phyloP scores from a whole-genome alignment of 805 yeast species.

The Saccharomyces paradoxus region DNA sequence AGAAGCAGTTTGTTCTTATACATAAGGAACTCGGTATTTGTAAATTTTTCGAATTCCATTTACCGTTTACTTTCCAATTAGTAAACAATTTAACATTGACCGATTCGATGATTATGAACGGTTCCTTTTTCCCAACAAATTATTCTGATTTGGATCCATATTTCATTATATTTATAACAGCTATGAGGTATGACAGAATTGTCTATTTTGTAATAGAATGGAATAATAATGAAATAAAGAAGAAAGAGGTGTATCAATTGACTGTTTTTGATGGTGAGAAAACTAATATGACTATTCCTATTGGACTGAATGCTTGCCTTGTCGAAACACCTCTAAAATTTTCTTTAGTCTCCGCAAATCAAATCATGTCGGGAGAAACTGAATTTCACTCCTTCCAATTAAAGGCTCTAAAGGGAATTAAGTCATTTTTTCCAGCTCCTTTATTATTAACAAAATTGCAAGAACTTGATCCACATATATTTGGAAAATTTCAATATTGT shows the following conservation, averaged over 20 bases:
- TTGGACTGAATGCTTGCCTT: conserved; percentile 13
- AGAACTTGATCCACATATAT: not conserved
- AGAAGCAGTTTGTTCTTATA: conserved; percentile 12
- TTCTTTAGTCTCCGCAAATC: conserved; percentile 20
- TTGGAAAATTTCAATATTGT: conserved; percentile 12
- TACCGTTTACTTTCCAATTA: conserved; percentile 12
- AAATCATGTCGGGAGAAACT: conserved; percentile 27
- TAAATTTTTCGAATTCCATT: conserved; percentile 18
- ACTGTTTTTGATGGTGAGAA: conserved; percentile 15
- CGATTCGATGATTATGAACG: conserved; percentile 10
- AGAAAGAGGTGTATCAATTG: conserved; percentile 22
- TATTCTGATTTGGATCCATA: conserved; percentile 3
- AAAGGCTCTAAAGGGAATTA: conserved; percentile 11
- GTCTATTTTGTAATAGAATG: conserved; percentile 24
- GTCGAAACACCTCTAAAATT: conserved; percentile 9
- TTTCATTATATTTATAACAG: conserved; percentile 16
- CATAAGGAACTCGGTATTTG: conserved; percentile 10
- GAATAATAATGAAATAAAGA: conserved; percentile 11
- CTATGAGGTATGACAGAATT: conserved; percentile 13
- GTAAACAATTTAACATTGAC: conserved; percentile 18
- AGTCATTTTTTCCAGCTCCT: conserved; percentile 17
- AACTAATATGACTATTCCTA: conserved; percentile 14
- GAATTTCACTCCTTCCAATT: conserved; percentile 7
- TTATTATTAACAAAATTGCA: conserved; percentile 13
- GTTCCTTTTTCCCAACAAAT: conserved; percentile 14